Conservation (phyloP, 2,329 filamentous ascomycete species). For the Ascochyta pisi region DNA sequence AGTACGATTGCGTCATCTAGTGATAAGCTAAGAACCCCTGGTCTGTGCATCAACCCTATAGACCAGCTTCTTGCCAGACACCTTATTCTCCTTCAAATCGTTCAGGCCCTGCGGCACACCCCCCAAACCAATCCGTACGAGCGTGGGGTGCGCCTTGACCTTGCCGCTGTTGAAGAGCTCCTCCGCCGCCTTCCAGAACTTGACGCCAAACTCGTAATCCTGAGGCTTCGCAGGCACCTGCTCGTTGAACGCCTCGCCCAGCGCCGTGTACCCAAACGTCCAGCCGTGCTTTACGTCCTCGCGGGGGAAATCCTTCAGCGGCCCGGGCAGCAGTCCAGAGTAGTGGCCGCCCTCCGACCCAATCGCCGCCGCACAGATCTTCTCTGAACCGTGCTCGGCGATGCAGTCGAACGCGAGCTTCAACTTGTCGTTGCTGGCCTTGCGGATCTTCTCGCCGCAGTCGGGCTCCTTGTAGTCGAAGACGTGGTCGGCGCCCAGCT, state of each 20-base stretch:
- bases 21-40: too few species aligned
- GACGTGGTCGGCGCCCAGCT: slow-evolving; percentile 56
- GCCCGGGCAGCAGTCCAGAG: slow-evolving; percentile 23
- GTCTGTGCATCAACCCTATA: slow-evolving; percentile 25
- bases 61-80: slow-evolving; percentile 47
- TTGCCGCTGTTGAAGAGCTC: slow-evolving; percentile 37
- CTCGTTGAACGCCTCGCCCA: slow-evolving; percentile 49
- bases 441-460: slow-evolving; percentile 55
- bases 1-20: slow-evolving; percentile 11
- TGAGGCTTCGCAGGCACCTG: slow-evolving; percentile 36
- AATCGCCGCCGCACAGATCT: slow-evolving; percentile 30
- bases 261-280: slow-evolving; percentile 53
- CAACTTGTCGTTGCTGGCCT: slow-evolving; percentile 54
- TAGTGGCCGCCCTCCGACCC: slow-evolving; percentile 31
- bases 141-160: slow-evolving; percentile 42
- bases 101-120: slow-evolving; percentile 40
- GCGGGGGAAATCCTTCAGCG: slow-evolving; percentile 47
- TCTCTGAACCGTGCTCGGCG: slow-evolving; percentile 25
- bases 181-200: slow-evolving; percentile 34
- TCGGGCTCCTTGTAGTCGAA: slow-evolving; percentile 60
- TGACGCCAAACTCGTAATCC: slow-evolving; percentile 39
- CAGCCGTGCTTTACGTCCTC: slow-evolving; percentile 53
- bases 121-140: slow-evolving; percentile 40
- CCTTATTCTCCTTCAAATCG: slow-evolving; percentile 42
- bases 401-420: slow-evolving; percentile 59